Conservation (phyloP, 768 basidiomycete species). For the Auricularia heimuer region DNA sequence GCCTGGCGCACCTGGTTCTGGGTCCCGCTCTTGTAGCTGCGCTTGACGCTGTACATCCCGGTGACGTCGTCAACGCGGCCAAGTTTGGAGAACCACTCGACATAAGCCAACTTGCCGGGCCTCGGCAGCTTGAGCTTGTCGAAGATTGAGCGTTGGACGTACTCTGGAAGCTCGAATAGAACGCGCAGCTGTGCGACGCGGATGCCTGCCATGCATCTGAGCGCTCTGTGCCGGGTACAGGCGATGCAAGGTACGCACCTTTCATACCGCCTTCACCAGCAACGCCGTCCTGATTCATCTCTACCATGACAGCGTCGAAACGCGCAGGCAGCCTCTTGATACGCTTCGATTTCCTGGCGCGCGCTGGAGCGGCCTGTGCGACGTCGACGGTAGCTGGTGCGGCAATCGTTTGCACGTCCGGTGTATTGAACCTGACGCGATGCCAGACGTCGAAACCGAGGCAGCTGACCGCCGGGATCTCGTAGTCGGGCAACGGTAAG, state of each 20-base stretch:
- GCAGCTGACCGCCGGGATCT: background rate
- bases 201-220: slow-evolving; percentile 5
- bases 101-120: slow-evolving; percentile 18
- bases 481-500: background rate
- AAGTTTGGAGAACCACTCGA: slow-evolving; percentile 21
- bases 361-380: background rate
- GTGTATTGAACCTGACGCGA: background rate
- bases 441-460: background rate
- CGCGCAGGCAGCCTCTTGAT: slow-evolving; percentile 15
- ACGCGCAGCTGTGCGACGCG: slow-evolving; percentile 11
- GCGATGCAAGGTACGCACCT: background rate
- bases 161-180: slow-evolving; percentile 10
- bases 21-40: slow-evolving; percentile 6
- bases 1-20: background rate
- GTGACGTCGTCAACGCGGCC: background rate
- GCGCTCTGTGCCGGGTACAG: background rate
- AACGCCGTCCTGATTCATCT: slow-evolving; percentile 5
- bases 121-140: slow-evolving; percentile 3
- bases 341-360: background rate
- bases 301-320: slow-evolving; percentile 29
- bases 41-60: background rate
- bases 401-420: background rate
- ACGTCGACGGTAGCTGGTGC: background rate
- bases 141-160: background rate
- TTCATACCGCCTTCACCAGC: slow-evolving; percentile 14